Percentiles rank a stretch among this genome's conserved stretches.
These are phyloP conservation scores for Saccharomyces hybrid DNA, from an alignment of 1,139 yeast genomes.

Conservation along the genomic window DNA sequence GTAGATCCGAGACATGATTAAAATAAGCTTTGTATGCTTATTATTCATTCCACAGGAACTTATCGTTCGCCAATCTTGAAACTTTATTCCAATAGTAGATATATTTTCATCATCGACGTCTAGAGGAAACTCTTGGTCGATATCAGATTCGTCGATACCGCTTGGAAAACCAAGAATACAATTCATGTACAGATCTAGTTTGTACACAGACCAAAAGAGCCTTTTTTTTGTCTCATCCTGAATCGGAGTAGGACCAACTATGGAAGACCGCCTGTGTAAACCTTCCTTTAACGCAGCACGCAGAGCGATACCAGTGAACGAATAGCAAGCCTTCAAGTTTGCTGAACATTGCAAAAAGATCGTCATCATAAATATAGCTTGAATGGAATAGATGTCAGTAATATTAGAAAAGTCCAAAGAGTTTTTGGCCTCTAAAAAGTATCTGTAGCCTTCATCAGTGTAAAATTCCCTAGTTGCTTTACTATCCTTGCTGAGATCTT, in stretches of 20 bases:
- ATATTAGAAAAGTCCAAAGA: constrained; percentile 64
- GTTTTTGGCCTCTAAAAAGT: constrained; percentile 75
- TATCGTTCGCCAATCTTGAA: constrained; percentile 34
- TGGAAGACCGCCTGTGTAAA: constrained; percentile 58
- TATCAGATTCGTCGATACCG: constrained; percentile 55
- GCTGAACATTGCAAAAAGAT: constrained; percentile 85
- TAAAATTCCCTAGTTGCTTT: constrained; percentile 39
- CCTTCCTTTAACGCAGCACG: constrained; percentile 81
- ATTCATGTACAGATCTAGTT: constrained; percentile 83
- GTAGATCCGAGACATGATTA: constrained; percentile 47
- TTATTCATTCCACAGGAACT: constrained; percentile 73
- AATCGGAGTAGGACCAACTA: constrained; percentile 40
- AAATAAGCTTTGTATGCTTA: constrained; percentile 69
- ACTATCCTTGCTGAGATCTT: constrained; percentile 36
- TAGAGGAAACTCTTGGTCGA: constrained; percentile 74
- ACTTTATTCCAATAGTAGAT: constrained; percentile 41
- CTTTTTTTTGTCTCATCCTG: constrained; percentile 79
- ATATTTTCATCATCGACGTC: constrained; percentile 83
- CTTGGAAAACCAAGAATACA: constrained; percentile 77
- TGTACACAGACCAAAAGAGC: constrained; percentile 80
- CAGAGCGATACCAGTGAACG: constrained; percentile 81
- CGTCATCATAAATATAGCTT: constrained; percentile 61
- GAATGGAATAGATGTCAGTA: constrained; percentile 56
- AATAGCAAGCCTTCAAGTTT: constrained; percentile 76
- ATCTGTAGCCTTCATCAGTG: constrained; percentile 74